Base-by-base conservation (phyloP, 2,329 filamentous ascomycete genomes). In the Microascus cirrosus region DNA sequence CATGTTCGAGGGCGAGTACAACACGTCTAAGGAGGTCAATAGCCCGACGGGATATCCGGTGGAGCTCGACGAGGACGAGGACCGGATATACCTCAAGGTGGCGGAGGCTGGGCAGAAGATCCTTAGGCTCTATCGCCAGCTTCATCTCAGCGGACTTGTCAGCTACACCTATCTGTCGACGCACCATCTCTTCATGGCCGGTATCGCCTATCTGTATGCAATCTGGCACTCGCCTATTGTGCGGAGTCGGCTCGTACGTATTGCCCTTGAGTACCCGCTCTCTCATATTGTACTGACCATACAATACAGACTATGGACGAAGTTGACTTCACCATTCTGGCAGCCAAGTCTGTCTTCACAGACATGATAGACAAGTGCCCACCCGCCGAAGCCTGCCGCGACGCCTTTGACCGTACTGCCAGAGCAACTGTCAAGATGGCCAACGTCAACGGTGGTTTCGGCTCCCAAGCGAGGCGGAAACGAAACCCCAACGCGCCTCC, bases 81-180 rank as follows among this genome's bases (percentile, higher is more conserved):
- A 97, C 64, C 79, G 89, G 52, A 90, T 97, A 52, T 96, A 95
- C 67, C 78, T 95, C 63, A 96, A 96, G 71, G 90, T 96, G 32
- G 94, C 94, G 0, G 92, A 96, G 72, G 93, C 93, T 35, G 93
- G 93, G 0, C 92, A 96, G 70, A 94, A 89, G 72, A 93, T 96
- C 2, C 74, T 97, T 67, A 88, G 92, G 60, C 80, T 96, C 39
- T 97, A 97, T 71, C 80, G 93, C 56, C 90, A 96, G 67, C 76
- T 97, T 60, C 93, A 97, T 70, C 79, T 92, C 11, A 84, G 90
- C 59, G 87, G 90, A 56, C 79, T 96, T 48, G 93, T 97, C 58
- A 97, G 96, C 71, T 96, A 96, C 69, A 97, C 93, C 0, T 97
- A 95, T 70, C 75, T 97, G 57, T 92, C 94, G 1, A 96, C 94